Base-by-base conservation (phyloP, 2,329 filamentous ascomycete species). In the Botrytis byssoidea region DNA sequence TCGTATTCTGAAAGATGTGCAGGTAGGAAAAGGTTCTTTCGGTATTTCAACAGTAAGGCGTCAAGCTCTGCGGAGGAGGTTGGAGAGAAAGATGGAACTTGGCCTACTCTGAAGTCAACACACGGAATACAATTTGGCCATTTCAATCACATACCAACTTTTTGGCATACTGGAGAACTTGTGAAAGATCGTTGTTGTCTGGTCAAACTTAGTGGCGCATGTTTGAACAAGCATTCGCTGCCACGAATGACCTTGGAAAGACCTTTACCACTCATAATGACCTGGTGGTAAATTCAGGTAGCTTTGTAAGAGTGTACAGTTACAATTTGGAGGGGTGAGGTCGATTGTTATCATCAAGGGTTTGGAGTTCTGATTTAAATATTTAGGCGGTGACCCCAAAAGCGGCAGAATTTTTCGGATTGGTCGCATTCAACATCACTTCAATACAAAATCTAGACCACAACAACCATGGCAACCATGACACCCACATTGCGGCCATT, bases 1-100 rank as follows among this genome's bases (percentile, higher is more conserved):
- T 91, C 87, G 69, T 83, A 81, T 42, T 80, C 73, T 35, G 86
- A 84, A 42, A 93, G 87, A 79, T 89, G 87, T 46, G 85, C 82
- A n/a, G 90, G 90, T 60, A 92, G 82, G 80, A 92, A 87, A 80
- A 90, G 85, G 77, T 87, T 87, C 64, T 85, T 82, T 76, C 90
- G 88, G 79, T 92, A 85, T 35, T 78, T 81, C 59, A 82, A 80
- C 75, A 92, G 86, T 46, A 86, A 79, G 20, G 80, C 74, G 80
- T 91, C 86, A 74, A 92, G 85, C 72, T 88, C 83, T 35, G 83
- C 76, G 61, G 86, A 86, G 22, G 87, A 87, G 7, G 88, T 86
- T 70, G 83, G 80, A 79, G 90, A 90, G 73, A 80, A 80, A 18
- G 77, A 73, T 40, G 81, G 79, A 42, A 81, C 75, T 67, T 73